phyloP scores from a whole-genome alignment of 1,284 basidiomycete genomes.

The Pseudomicrostroma phylloplanum region DNA sequence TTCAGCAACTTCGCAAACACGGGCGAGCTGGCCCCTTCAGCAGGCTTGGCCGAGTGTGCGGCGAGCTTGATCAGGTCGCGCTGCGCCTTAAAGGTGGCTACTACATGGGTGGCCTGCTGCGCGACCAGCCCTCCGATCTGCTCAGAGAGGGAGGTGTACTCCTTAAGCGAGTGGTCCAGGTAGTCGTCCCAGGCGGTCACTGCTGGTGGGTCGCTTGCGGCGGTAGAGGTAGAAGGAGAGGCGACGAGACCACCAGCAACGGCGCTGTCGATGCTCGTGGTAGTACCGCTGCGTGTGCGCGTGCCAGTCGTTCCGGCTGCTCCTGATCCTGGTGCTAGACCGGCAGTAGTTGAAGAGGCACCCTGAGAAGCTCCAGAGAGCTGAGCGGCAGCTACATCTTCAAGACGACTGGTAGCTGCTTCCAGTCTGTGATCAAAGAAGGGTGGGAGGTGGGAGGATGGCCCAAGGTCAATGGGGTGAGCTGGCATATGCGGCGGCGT shows the following conservation, averaged over 20 bases:
- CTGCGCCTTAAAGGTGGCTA: conserved; percentile 65
- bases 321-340: background rate
- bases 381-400: conserved; percentile 68
- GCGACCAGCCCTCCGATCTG: conserved; percentile 67
- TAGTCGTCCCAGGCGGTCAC: conserved; percentile 70
- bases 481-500: too few relatives aligned
- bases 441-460: conserved; percentile 5
- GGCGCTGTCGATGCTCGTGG: background rate
- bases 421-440: conserved; percentile 53
- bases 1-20: conserved; percentile 62
- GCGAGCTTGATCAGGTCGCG: conserved; percentile 65
- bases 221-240: conserved; percentile 17
- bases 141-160: conserved; percentile 69
- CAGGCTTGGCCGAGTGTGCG: conserved; percentile 65
- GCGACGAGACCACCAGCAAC: conserved; percentile 18
- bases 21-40: conserved; percentile 54
- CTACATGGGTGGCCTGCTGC: conserved; percentile 59
- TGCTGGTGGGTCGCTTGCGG: conserved; percentile 57
- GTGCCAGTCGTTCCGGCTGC: conserved; percentile 10
- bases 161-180: conserved; percentile 67
- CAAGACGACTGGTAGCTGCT: conserved; percentile 87
- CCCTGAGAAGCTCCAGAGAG: conserved; percentile 27
- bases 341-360: background rate
- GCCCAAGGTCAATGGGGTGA: too few relatives aligned
- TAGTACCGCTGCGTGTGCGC: background rate